Percentiles rank a stretch among this genome's conserved stretches.
phyloP scores from a whole-genome alignment of 2,329 filamentous ascomycete genomes.

The Penicillium polonicum region DNA sequence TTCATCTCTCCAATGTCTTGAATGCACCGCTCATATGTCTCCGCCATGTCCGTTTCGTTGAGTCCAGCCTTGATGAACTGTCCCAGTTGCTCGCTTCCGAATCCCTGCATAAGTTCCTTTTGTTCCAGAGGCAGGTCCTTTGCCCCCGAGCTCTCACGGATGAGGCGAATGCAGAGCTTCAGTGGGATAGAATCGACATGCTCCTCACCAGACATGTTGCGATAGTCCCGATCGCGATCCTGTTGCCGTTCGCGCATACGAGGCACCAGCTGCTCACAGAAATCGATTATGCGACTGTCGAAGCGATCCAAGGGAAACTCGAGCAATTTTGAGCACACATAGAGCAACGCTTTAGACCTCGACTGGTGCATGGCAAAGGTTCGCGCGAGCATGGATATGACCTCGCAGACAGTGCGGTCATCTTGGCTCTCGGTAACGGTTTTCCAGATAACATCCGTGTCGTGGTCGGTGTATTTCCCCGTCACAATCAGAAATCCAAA shows the following conservation, averaged over 20 bases:
- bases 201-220: slow-evolving; percentile 24
- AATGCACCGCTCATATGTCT: slow-evolving; percentile 67
- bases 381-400: slow-evolving; percentile 64
- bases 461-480: slow-evolving; percentile 65
- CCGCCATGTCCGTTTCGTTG: slow-evolving; percentile 55
- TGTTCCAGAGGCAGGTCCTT: slow-evolving; percentile 56
- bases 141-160: slow-evolving; percentile 67
- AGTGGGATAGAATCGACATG: slow-evolving; percentile 48
- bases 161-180: slow-evolving; percentile 62
- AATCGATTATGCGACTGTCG: slow-evolving; percentile 59
- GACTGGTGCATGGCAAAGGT: slow-evolving; percentile 49
- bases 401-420: slow-evolving; percentile 76
- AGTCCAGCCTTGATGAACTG: slow-evolving; percentile 60
- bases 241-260: slow-evolving; percentile 48
- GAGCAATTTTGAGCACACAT: slow-evolving; percentile 70
- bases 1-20: slow-evolving; percentile 65
- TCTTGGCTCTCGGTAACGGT: slow-evolving; percentile 80
- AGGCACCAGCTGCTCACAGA: slow-evolving; percentile 60
- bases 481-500: slow-evolving; percentile 84
- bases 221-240: slow-evolving; percentile 29
- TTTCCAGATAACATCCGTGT: slow-evolving; percentile 81
- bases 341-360: slow-evolving; percentile 52
- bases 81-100: slow-evolving; percentile 62
- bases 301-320: slow-evolving; percentile 63
- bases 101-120: slow-evolving; percentile 61